Evolutionary conservation across 768 basidiomycete genomes (phyloP).

Genomic region (Daedalea quercina): DNA sequence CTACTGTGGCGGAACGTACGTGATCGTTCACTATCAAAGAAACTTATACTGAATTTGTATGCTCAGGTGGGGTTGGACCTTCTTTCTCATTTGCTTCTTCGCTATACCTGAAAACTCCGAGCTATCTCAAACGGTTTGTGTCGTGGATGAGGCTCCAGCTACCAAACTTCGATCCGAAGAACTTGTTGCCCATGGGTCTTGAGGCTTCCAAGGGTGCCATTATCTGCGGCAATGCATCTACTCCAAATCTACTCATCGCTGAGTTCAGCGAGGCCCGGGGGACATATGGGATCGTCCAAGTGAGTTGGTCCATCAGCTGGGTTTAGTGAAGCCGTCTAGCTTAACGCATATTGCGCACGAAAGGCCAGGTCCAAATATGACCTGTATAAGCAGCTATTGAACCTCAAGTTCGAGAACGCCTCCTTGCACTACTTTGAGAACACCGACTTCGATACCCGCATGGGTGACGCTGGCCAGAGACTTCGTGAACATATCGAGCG

Average conservation of each 20-base stretch:
- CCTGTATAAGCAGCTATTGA: conserved; percentile 73
- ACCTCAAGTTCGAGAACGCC: conserved; percentile 62
- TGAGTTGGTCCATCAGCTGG: conserved; percentile 37
- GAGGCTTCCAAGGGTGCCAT: conserved; percentile 75
- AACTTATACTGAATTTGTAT: background rate
- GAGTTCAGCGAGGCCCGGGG: conserved; percentile 78
- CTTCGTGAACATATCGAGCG: conserved; percentile 51
- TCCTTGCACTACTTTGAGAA: conserved; percentile 68
- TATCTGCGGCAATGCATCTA: conserved; percentile 80
- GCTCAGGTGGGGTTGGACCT: conserved; percentile 17
- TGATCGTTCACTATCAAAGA: background rate
- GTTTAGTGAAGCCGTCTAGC: no score
- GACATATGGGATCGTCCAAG: conserved; percentile 72
- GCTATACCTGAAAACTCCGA: conserved; percentile 18
- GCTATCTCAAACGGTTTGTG: conserved; percentile 33
- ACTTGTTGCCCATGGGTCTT: conserved; percentile 82
- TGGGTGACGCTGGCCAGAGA: conserved; percentile 59
- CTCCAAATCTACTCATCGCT: conserved; percentile 71
- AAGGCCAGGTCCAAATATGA: conserved; percentile 81
- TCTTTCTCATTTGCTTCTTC: conserved; percentile 21
- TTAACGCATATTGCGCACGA: no score
- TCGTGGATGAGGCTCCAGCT: conserved; percentile 54
- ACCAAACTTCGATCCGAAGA: conserved; percentile 71
- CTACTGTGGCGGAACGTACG: conserved; percentile 21
- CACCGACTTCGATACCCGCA: conserved; percentile 60